Evolutionary conservation across 2,329 filamentous ascomycete genomes (phyloP).

Genomic region (Penicillium sp.): DNA sequence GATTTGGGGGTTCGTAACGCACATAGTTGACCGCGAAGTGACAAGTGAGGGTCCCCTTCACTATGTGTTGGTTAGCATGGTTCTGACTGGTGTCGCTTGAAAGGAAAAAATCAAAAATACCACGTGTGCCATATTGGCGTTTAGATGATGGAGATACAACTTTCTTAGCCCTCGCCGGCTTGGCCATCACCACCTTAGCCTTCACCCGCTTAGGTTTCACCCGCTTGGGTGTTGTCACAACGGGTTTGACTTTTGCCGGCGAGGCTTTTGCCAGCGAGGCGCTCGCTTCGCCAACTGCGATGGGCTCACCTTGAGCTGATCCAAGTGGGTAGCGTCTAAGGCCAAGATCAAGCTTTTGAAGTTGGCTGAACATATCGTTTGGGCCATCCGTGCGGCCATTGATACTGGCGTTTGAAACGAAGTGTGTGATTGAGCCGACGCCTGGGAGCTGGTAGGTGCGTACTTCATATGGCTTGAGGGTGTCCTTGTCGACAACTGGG

Average conservation of each 20-base stretch:
- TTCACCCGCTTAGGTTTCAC: too few relatives aligned
- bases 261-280: too few relatives aligned
- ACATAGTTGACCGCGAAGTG: conserved; percentile 59
- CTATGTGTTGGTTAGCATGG: conserved; percentile 27
- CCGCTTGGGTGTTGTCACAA: too few relatives aligned
- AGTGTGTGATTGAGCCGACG: conserved; percentile 60
- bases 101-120: neutral
- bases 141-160: too few relatives aligned
- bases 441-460: conserved; percentile 41
- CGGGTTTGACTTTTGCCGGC: too few relatives aligned
- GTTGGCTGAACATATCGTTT: conserved; percentile 63
- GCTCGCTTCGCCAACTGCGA: neutral
- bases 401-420: conserved; percentile 61
- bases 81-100: neutral
- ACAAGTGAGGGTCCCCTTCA: conserved; percentile 47
- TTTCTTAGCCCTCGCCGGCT: neutral
- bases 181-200: too few relatives aligned
- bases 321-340: conserved; percentile 52
- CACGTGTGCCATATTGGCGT: neutral
- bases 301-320: conserved; percentile 41
- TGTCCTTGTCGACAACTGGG: conserved; percentile 39
- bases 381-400: conserved; percentile 62
- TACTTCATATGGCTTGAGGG: conserved; percentile 40
- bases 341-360: conserved; percentile 55
- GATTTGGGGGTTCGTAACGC: conserved; percentile 19